Base-by-base conservation (phyloP, 73 alveolate species). In the Paramecium sexaurelia region DNA sequence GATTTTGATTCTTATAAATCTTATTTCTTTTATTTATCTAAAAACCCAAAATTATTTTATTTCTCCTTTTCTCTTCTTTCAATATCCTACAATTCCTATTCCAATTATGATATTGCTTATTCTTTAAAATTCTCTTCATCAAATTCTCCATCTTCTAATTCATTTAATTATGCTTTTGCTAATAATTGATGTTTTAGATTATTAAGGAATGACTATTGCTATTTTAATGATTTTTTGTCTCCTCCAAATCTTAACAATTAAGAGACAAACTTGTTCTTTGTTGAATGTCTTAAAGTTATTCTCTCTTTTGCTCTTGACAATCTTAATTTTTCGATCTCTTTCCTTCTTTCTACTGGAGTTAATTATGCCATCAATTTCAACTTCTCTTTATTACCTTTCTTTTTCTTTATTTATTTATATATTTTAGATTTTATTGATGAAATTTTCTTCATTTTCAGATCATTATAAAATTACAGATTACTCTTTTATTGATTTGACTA, bases 311-410 rank as follows among this genome's bases (percentile, higher is more conserved):
- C 90, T 24, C 90, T 78, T 17, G 45, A 56, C 19, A 41, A 11
- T 22, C 55, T 78, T 22, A 78, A 10, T 78, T 78, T 78, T 41
- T 78, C 90, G 13, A 78, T 19, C 10, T 78, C 90, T 40, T 78
- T 24, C 10, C 90, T 78, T 40, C 90, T 78, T 78, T 78, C 90
- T 9, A 22, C 75, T 9, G 90, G 90, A n/a, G 90, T 78, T 26
- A 78, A 43, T 41, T 78, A 78, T 7, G 90, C 68, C 71, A 78
- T 78, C 10, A 78, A 45, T 45, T 78, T 78, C n/a, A 78, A 13
- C 20, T 78, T 78, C 29, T 78, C 71, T 24, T 78, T 39, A 39
- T 78, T 40, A 17, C 39, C 29, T 17, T 78, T 78, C 55, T 45
- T 37, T 45, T 43, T 78, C 73, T 78, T 78, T 2, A 78, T 40